Evolutionary conservation across 768 basidiomycete genomes (phyloP).

Genomic region (Rhodosporidiobolus sp.): DNA sequence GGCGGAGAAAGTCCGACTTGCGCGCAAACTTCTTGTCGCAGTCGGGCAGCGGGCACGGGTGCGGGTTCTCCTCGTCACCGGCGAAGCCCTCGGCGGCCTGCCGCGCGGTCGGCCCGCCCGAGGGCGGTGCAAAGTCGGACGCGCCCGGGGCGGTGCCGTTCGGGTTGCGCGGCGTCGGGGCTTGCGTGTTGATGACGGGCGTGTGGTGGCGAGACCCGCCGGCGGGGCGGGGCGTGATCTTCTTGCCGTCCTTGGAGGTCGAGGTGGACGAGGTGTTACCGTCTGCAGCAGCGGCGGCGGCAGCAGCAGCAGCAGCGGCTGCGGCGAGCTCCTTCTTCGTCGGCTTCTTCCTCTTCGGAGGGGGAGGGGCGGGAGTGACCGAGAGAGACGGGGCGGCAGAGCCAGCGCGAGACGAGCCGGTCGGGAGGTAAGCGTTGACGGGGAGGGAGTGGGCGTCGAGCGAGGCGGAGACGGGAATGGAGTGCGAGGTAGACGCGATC

Average conservation of each 20-base stretch:
- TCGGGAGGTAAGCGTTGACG: too few relatives aligned
- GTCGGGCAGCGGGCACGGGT: constrained; percentile 46
- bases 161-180: constrained; percentile 34
- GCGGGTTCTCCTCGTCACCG: constrained; percentile 38
- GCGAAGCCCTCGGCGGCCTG: constrained; percentile 28
- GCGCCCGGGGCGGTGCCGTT: constrained; percentile 34
- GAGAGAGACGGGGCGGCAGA: not conserved
- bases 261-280: not conserved
- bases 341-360: not conserved
- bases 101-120: constrained; percentile 30
- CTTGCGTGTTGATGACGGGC: constrained; percentile 23
- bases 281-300: not conserved
- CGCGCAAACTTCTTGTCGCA: constrained; percentile 80
- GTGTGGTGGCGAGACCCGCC: constrained; percentile 5
- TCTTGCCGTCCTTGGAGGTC: constrained; percentile 5
- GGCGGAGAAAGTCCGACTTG: constrained; percentile 75
- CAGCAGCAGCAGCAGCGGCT: not conserved
- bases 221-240: constrained; percentile 1
- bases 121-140: constrained; percentile 29
- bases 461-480: not conserved
- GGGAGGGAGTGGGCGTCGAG: not conserved
- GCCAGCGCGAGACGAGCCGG: too few relatives aligned
- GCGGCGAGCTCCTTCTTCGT: not conserved
- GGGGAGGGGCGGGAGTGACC: not conserved
- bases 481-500: not conserved